These are phyloP conservation scores for Lactarius indigo DNA, from an alignment of 768 basidiomycete genomes.

Conservation along the genomic window DNA sequence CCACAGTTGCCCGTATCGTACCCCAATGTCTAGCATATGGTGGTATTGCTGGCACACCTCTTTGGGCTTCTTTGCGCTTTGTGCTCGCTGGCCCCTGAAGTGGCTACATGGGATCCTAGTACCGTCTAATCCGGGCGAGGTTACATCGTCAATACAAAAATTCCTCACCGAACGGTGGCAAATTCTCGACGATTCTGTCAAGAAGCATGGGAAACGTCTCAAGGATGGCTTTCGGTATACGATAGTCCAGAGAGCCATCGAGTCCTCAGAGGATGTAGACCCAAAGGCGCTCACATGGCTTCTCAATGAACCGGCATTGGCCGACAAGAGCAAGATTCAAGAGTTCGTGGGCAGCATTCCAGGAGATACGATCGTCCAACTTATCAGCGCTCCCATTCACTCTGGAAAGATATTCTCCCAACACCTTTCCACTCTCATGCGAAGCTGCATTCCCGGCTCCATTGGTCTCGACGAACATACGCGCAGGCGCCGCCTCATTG, in stretches of 20 bases:
- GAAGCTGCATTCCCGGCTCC: slow-evolving; percentile 2
- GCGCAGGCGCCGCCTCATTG: not conserved
- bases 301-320: not conserved
- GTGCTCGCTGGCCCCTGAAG: not conserved
- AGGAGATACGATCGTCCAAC: not conserved
- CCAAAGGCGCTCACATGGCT: not conserved
- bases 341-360: slow-evolving; percentile 3
- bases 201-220: not conserved
- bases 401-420: not conserved
- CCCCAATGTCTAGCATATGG: slow-evolving; percentile 13
- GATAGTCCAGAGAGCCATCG: not conserved
- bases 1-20: slow-evolving; percentile 16
- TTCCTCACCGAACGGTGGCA: not conserved
- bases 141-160: not conserved
- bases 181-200: not conserved
- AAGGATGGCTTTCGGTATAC: not conserved
- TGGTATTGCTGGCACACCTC: slow-evolving; percentile 4
- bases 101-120: not conserved
- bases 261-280: not conserved
- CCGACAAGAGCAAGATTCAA: slow-evolving; percentile 1
- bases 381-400: not conserved
- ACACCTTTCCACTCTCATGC: slow-evolving; percentile 2
- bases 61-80: not conserved
- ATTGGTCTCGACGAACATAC: not conserved
- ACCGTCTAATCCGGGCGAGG: not conserved